Conservation (phyloP, 331 rosid species). For the Saraca asoca region DNA sequence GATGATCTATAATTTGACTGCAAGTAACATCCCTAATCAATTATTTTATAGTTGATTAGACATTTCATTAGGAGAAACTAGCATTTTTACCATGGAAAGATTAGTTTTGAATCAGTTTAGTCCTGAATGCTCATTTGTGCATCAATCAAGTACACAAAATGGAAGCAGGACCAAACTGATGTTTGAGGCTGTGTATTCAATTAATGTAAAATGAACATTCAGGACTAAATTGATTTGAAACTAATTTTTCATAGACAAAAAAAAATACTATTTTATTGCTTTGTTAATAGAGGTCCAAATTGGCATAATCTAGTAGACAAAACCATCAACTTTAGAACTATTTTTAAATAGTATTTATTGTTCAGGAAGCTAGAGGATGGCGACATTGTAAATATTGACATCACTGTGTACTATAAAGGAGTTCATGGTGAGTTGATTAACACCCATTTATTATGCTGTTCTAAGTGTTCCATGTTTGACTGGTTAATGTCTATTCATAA, state of each 20-base stretch:
- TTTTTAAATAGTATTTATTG: constrained; percentile 17
- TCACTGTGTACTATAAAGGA: constrained; percentile 84
- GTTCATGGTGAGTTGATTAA: constrained; percentile 67
- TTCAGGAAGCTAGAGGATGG: constrained; percentile 94
- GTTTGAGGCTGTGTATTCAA: too few species aligned
- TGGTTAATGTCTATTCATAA: constrained; percentile 21
- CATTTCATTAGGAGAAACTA: neutral
- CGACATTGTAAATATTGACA: constrained; percentile 85
- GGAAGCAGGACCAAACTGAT: too few species aligned
- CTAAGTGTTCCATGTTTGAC: constrained; percentile 8
- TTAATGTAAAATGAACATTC: too few species aligned
- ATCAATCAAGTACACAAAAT: too few species aligned
- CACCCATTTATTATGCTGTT: neutral
- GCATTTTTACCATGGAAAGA: too few species aligned
- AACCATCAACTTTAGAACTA: constrained; percentile 20
- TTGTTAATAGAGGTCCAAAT: neutral
- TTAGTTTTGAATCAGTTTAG: too few species aligned
- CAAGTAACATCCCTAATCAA: neutral
- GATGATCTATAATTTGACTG: neutral
- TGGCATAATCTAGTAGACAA: neutral
- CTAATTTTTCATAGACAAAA: too few species aligned
- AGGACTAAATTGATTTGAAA: too few species aligned
- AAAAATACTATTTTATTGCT: too few species aligned
- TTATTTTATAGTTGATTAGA: neutral
- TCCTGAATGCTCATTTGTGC: too few species aligned